Evolutionary conservation across 768 basidiomycete species (phyloP).

Genomic region (Boletus vinaceobasis): DNA sequence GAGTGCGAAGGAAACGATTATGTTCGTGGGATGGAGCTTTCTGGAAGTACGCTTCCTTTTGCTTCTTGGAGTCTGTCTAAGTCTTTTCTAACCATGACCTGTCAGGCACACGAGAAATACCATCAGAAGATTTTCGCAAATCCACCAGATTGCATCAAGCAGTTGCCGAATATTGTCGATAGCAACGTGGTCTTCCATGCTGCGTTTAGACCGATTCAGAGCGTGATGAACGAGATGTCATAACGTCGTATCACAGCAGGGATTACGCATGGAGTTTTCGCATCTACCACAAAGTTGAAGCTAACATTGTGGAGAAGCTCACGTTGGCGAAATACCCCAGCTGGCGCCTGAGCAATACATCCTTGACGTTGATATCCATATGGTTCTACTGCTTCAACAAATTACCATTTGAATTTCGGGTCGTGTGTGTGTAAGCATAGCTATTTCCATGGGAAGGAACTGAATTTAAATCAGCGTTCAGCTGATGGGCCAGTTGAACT

Average conservation of each 20-base stretch:
- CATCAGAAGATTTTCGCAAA: background rate
- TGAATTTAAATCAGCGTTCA: too few relatives aligned
- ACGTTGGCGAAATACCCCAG: too few relatives aligned
- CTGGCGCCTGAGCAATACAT: too few relatives aligned
- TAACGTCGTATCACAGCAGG: background rate
- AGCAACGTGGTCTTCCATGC: background rate
- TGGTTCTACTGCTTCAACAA: too few relatives aligned
- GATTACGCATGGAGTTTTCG: background rate
- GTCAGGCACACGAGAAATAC: background rate
- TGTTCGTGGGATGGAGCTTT: background rate
- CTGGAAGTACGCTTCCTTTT: background rate
- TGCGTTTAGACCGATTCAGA: background rate
- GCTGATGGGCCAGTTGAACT: too few relatives aligned
- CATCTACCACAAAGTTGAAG: background rate
- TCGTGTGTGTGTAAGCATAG: too few relatives aligned
- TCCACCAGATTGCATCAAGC: conserved; percentile 1
- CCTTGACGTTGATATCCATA: too few relatives aligned
- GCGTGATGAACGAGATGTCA: background rate
- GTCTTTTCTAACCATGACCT: background rate
- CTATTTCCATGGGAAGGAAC: too few relatives aligned
- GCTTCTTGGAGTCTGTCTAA: background rate
- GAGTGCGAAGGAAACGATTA: background rate
- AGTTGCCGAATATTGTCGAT: background rate
- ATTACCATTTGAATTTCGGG: too few relatives aligned
- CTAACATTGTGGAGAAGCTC: too few relatives aligned